Conservation (phyloP, 2,329 filamentous ascomycete species). For the Parascedosporium putredinis region DNA sequence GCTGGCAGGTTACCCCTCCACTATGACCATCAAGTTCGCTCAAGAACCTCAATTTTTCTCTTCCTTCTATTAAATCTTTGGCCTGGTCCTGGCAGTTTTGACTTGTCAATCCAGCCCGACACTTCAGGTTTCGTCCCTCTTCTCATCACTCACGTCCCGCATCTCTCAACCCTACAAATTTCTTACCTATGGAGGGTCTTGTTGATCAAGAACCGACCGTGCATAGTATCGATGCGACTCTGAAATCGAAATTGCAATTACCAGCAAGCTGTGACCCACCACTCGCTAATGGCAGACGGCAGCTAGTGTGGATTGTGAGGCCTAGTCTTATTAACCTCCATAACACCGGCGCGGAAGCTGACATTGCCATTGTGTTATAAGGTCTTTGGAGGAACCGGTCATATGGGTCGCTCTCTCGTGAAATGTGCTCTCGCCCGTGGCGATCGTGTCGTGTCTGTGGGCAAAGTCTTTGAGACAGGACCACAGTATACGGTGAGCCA, state of each 20-base stretch:
- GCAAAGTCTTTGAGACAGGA: conserved; percentile 68
- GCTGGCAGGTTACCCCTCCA: no score
- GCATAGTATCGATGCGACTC: neutral
- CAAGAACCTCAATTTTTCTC: no score
- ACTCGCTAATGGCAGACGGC: conserved; percentile 57
- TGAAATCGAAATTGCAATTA: conserved; percentile 41
- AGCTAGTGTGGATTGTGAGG: conserved; percentile 79
- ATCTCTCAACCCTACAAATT: no score
- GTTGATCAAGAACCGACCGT: neutral
- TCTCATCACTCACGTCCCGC: no score
- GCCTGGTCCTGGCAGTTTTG: no score
- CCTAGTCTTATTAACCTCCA: neutral
- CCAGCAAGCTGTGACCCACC: conserved; percentile 83
- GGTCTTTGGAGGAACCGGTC: conserved; percentile 94
- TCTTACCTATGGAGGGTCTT: conserved; percentile 4
- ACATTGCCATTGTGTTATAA: conserved; percentile 25
- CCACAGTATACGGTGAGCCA: conserved; percentile 61
- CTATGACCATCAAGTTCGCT: no score
- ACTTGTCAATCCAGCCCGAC: no score
- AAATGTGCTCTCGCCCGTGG: conserved; percentile 70
- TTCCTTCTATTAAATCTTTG: no score
- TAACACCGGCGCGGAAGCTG: neutral
- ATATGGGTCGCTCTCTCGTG: conserved; percentile 86
- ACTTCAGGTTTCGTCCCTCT: no score
- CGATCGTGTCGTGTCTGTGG: conserved; percentile 79